Evolutionary conservation across 176 grass and related monocot species (phyloP), one percentile per base, ranked within the genome.

Genomic region (Elymus sibiricus): DNA sequence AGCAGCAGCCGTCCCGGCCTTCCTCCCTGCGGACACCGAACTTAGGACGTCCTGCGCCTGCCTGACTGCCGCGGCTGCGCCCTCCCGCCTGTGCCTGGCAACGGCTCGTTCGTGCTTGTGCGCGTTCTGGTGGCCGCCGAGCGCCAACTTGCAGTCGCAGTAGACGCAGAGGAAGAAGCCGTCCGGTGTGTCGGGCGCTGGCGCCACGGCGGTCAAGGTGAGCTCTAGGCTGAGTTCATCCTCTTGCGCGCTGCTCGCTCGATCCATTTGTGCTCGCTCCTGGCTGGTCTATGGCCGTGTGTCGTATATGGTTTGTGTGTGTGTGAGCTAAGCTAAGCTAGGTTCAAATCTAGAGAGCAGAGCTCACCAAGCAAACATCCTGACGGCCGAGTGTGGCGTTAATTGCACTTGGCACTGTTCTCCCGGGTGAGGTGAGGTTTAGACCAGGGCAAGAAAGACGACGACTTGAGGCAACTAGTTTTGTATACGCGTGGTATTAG

Each of bases 71-170:
- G 11, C 11, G 11, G 29, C 75, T 37, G 62, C 34, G 16, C 11
- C 24, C 12, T 95, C 84, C 21, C 81, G 89, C 79, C 86, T 49
- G 39, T 77, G 89, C 78, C 86, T 95, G 81, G 85, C 90, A 22
- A 95, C 78, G 92, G 82, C 92, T 49, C 97, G 79, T 83, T 99
- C 94, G 39, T 92, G 81, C 89, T 98, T 98, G 89, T 98, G 95
- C 24, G 93, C 93, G 64, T 98, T 98, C 87, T 98, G 93, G 83
- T 98, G 95, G 43, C 95, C 95, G 5, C 95, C 93, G 5, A 98
- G 90, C 11, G 93, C 95, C 71, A 99, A 99, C 88, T 96, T 94
- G 70, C 86, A 83, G 64, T 90, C 77, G 60, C 96, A 98, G 85
- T 98, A 92, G 69, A 83, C 90, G 84, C 96, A 98, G 61, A 90